Conservation (phyloP, 2,329 filamentous ascomycete genomes). For the Exophiala dermatitidis region DNA sequence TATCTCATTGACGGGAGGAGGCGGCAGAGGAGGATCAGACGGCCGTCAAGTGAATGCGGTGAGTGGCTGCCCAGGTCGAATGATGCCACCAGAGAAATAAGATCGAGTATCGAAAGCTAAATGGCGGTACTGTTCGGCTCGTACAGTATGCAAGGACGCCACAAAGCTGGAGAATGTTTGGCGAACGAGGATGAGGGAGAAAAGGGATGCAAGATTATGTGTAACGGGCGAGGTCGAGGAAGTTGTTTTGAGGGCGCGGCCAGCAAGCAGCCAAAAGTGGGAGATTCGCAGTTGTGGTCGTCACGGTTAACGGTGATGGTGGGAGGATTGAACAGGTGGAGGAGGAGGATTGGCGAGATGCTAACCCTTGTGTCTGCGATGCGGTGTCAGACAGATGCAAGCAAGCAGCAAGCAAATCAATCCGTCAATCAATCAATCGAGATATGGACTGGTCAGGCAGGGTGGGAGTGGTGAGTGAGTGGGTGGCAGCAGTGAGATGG, state of each 20-base stretch:
- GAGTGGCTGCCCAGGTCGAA: neutral
- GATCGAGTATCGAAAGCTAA: neutral
- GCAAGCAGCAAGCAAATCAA: neutral
- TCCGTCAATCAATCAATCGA: neutral
- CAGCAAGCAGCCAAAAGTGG: no score
- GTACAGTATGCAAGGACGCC: no score
- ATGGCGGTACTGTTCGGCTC: no score
- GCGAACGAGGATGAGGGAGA: no score
- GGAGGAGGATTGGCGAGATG: neutral
- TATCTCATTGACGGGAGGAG: constrained; percentile 7
- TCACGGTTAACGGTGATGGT: neutral
- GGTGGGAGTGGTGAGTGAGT: no score
- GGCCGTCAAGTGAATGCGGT: neutral
- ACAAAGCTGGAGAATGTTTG: no score
- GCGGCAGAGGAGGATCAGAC: neutral
- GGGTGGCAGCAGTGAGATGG: no score
- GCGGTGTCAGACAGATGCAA: neutral
- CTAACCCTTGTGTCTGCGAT: neutral
- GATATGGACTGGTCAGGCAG: neutral
- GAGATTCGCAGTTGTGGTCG: neutral
- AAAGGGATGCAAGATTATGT: no score
- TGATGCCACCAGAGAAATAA: neutral
- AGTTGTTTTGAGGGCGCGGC: no score
- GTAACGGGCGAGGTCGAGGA: no score
- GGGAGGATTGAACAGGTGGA: neutral